phyloP scores from a whole-genome alignment of 495 filamentous ascomycete species.

The Lophiostoma macrostomum region DNA sequence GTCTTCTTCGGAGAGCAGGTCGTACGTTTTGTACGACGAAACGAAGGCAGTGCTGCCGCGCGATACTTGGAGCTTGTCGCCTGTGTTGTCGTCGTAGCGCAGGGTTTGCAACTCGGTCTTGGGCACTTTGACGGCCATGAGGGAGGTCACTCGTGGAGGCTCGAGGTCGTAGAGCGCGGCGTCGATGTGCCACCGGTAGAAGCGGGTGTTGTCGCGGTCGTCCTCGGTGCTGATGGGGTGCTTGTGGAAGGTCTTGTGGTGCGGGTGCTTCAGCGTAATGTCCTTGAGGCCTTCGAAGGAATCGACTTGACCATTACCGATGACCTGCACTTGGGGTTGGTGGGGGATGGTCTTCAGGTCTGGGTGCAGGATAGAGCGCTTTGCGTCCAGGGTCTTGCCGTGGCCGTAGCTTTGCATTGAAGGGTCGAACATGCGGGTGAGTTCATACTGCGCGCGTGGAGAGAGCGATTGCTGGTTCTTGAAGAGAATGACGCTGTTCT shows the following conservation, averaged over 20 bases:
- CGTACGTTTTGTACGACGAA: conserved; percentile 63
- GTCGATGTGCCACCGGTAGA: conserved; percentile 79
- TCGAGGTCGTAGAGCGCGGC: conserved; percentile 70
- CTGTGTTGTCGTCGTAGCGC: conserved; percentile 67
- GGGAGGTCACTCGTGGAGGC: conserved; percentile 65
- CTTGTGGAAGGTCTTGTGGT: conserved; percentile 71
- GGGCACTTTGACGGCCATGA: conserved; percentile 66
- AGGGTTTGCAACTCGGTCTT: conserved; percentile 61
- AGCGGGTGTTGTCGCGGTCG: conserved; percentile 65
- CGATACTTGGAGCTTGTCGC: conserved; percentile 64
- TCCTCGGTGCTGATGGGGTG: conserved; percentile 59
- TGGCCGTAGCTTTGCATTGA: conserved; percentile 63
- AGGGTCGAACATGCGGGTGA: conserved; percentile 69
- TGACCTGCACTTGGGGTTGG: conserved; percentile 75
- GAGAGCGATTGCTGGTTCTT: conserved; percentile 61
- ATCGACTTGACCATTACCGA: conserved; percentile 65
- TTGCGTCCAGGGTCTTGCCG: conserved; percentile 64
- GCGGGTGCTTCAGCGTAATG: conserved; percentile 66
- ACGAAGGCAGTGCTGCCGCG: conserved; percentile 76
- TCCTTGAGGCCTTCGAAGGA: conserved; percentile 65
- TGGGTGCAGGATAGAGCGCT: conserved; percentile 68
- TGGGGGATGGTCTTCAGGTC: conserved; percentile 76
- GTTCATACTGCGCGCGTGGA: conserved; percentile 65
- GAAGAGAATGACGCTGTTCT: conserved; percentile 62
- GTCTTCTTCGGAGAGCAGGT: conserved; percentile 58